These are phyloP conservation scores for Cornus florida DNA, from an alignment of 148 eudicot species.

Conservation along the genomic window DNA sequence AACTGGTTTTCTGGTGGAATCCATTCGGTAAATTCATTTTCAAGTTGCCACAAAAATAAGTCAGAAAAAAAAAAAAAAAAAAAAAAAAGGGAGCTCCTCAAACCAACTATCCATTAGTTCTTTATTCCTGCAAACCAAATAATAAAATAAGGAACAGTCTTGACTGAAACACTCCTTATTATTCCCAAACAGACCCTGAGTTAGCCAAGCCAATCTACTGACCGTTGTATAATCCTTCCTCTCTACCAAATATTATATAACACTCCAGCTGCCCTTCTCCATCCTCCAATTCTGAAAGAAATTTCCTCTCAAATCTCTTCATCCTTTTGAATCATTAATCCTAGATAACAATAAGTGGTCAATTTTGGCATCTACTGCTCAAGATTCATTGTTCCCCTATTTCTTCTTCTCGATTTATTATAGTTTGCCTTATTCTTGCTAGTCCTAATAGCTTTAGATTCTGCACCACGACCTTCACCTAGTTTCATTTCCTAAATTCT, in stretches of 20 bases:
- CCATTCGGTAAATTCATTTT: neutral
- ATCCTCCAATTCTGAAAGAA: neutral
- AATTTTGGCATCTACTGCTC: neutral
- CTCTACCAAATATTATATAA: neutral
- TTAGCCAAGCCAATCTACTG: neutral
- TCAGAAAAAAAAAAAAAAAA: too few species aligned
- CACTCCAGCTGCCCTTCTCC: neutral
- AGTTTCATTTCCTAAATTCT: neutral
- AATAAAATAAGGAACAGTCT: too few species aligned
- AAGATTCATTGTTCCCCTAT: neutral
- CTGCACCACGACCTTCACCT: neutral
- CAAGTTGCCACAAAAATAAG: neutral
- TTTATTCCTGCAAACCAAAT: too few species aligned
- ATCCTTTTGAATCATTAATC: neutral
- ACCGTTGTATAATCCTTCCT: neutral
- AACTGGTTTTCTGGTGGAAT: neutral
- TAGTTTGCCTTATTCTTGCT: neutral
- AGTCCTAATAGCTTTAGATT: neutral
- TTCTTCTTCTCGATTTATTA: neutral
- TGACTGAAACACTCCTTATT: too few species aligned
- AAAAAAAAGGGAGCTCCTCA: neutral
- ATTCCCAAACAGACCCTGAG: neutral
- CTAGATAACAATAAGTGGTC: neutral
- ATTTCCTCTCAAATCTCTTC: neutral
- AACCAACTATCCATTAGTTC: neutral